Evolutionary conservation across 192 early-diverging fungal genomes (phyloP).

Genomic region (Radiomyces spectabilis): DNA sequence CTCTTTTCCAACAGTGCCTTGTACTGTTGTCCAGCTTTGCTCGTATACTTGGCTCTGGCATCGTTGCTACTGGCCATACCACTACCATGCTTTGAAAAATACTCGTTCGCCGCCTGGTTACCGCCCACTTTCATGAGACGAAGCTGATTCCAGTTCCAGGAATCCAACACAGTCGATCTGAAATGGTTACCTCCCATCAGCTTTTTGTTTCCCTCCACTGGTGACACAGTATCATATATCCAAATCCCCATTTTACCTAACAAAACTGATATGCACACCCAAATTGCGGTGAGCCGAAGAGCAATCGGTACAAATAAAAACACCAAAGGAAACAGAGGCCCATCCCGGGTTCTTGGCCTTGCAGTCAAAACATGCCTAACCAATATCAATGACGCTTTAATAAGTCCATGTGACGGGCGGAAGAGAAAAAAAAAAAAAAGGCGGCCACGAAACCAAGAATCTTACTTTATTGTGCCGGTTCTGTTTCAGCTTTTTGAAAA

Average conservation of each 20-base stretch:
- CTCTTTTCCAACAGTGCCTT: conserved; percentile 73
- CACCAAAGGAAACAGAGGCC: conserved; percentile 87
- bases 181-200: background rate
- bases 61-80: conserved; percentile 48
- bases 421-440: background rate
- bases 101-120: conserved; percentile 73
- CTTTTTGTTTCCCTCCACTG: background rate
- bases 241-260: conserved; percentile 46
- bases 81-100: conserved; percentile 71
- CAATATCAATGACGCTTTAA: no score
- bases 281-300: conserved; percentile 92
- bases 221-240: background rate
- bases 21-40: conserved; percentile 68
- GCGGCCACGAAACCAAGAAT: background rate
- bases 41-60: conserved; percentile 80
- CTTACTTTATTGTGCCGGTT: background rate
- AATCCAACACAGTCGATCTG: conserved; percentile 79
- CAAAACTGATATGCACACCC: conserved; percentile 98
- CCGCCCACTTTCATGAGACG: conserved; percentile 88
- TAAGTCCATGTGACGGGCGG: no score
- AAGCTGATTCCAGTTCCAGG: conserved; percentile 93
- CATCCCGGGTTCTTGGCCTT: conserved; percentile 90
- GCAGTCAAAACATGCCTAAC: conserved; percentile 93
- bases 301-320: conserved; percentile 95
- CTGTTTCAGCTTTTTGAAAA: conserved; percentile 3